Conservation (phyloP, 371 early-diverging fungal species). For the Mortierella sp. region DNA sequence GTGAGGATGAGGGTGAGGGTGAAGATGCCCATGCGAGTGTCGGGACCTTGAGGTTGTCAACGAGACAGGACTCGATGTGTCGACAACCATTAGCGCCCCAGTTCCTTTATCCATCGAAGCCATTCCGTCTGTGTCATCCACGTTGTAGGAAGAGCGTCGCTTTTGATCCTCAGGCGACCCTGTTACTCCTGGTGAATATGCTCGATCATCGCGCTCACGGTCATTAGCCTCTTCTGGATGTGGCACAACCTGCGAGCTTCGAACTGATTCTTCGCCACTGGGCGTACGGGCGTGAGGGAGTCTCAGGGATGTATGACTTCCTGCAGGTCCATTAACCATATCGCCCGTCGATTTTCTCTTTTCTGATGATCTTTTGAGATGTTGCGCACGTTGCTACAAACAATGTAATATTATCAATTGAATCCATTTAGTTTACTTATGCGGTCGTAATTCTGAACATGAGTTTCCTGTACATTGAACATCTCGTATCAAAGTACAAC, state of each 20-base stretch:
- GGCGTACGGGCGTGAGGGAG: conserved; percentile 11
- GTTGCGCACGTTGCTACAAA: conserved; percentile 53
- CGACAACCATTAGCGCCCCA: neutral
- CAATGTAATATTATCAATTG: neutral
- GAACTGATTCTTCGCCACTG: conserved; percentile 16
- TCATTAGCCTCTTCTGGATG: conserved; percentile 13
- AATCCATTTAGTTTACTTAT: neutral
- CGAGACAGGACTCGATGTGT: neutral
- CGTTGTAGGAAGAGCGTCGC: neutral
- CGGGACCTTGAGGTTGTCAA: conserved; percentile 5
- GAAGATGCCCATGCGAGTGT: conserved; percentile 11
- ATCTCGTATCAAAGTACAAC: neutral
- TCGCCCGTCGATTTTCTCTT: conserved; percentile 41
- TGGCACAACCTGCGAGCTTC: conserved; percentile 13
- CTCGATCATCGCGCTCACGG: conserved; percentile 2
- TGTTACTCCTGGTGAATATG: conserved; percentile 13
- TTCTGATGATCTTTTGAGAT: conserved; percentile 49
- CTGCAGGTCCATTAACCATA: neutral
- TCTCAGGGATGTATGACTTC: neutral
- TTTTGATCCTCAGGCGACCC: conserved; percentile 12
- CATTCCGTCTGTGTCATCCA: conserved; percentile 18
- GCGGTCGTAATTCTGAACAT: neutral
- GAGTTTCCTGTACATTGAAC: neutral
- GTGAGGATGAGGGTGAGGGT: conserved; percentile 15
- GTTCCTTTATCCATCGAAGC: neutral